Percentiles rank a stretch among this genome's conserved stretches.
These are phyloP conservation scores for Vicia villosa DNA, from an alignment of 306 rosid species.

Conservation along the genomic window DNA sequence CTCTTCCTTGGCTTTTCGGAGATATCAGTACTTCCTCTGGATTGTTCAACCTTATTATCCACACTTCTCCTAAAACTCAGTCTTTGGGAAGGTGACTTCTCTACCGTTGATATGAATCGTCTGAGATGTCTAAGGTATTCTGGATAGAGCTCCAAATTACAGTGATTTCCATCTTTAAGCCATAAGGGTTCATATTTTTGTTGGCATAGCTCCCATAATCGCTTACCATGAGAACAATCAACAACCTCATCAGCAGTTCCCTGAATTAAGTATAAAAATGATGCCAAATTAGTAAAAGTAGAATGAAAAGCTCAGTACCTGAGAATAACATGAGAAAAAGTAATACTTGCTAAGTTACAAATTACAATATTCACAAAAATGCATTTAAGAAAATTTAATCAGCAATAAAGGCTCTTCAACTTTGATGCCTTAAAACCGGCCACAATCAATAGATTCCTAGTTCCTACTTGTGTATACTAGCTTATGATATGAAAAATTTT, in stretches of 20 bases:
- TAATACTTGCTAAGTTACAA: conserved; percentile 7
- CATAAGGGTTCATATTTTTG: conserved; percentile 91
- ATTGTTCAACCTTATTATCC: conserved; percentile 56
- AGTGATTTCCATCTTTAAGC: conserved; percentile 92
- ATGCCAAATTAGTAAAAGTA: conserved; percentile 19
- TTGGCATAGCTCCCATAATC: conserved; percentile 80
- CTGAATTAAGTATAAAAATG: conserved; percentile 40
- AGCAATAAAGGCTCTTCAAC: background rate
- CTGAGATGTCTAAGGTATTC: conserved; percentile 73
- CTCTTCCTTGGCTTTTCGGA: conserved; percentile 10
- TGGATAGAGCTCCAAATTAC: conserved; percentile 82
- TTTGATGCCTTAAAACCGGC: conserved; percentile 13
- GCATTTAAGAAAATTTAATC: background rate
- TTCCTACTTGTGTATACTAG: background rate
- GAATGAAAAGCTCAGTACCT: conserved; percentile 15
- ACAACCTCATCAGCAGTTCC: conserved; percentile 91
- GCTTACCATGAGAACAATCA: conserved; percentile 89
- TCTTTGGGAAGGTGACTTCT: conserved; percentile 58
- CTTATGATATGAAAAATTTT: background rate
- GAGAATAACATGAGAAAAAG: background rate
- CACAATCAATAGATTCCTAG: conserved; percentile 27
- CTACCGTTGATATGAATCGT: conserved; percentile 63
- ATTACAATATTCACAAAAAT: conserved; percentile 6
- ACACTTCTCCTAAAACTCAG: conserved; percentile 67
- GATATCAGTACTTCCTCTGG: conserved; percentile 64